Base-by-base conservation (phyloP, 306 rosid species). In the Acacia confusa region DNA sequence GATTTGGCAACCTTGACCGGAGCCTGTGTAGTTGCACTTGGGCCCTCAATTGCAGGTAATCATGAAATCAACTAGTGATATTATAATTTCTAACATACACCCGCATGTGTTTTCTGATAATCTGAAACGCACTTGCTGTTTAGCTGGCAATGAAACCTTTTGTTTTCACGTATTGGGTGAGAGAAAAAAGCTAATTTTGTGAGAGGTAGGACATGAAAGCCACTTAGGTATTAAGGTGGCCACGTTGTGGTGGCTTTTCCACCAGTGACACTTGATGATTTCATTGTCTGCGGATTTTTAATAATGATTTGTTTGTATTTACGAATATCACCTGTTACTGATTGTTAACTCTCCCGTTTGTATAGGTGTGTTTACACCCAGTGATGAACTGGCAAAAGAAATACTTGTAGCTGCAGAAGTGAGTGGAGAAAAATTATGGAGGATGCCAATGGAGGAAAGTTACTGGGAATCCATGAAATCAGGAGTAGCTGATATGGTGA, bases 401-500 rank as follows among this genome's bases (percentile, higher is more conserved):
- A 88, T 96, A 53, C 28, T 89, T 48, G 90, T 88, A 64, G 98
- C 99, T 84, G 87, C 99, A 28, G 94, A 93, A 61, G 73, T 72
- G 77, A 90, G 97, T 84, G 98, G 98, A 58, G 99, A 96, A 83
- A 96, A 96, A 89, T 76, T 93, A 22, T 96, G 99, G 99, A 91
- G 98, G 82, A 70, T 96, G 97, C 99, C 99, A 8, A 9, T 96
- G 85, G 99, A 96, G 84, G 98, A 93, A 69, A 96, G 99, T 84
- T 96, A 96, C 78, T 96, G 99, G 99, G 99, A 96, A 63, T 78
- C 92, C 13, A 93, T 93, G 98, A 96, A 96, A 88, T 96, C 99
- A 20, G 96, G 95, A 77, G 90, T 92, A 32, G 99, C 99, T 44
- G 99, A 96, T 85, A 96, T 93, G 99, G 85, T 96, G 79, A 96